phyloP scores from a whole-genome alignment of 371 early-diverging fungal genomes.

The Blakeslea trispora region DNA sequence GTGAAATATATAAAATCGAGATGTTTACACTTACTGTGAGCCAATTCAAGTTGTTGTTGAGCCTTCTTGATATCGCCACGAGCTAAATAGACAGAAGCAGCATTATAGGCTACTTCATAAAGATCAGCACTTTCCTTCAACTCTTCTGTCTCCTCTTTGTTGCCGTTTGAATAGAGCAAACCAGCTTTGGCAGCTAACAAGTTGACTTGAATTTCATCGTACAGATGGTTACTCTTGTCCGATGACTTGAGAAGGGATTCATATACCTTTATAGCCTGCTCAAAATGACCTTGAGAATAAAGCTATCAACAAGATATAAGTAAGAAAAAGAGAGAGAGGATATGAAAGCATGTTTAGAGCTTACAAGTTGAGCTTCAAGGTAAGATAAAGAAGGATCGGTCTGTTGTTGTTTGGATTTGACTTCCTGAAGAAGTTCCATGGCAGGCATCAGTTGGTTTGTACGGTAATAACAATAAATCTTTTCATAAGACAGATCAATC shows the following conservation, averaged over 20 bases:
- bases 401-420: slow-evolving; percentile 31
- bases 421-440: slow-evolving; percentile 46
- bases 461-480: slow-evolving; percentile 77
- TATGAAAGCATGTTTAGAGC: slow-evolving; percentile 12
- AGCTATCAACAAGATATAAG: slow-evolving; percentile 23
- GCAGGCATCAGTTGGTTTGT: slow-evolving; percentile 63
- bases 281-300: slow-evolving; percentile 49
- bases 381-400: slow-evolving; percentile 45
- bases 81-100: slow-evolving; percentile 65
- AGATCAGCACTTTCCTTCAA: slow-evolving; percentile 34
- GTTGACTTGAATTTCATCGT: slow-evolving; percentile 56
- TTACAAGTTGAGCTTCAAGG: slow-evolving; percentile 75
- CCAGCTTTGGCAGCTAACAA: slow-evolving; percentile 70
- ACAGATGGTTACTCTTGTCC: slow-evolving; percentile 34
- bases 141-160: slow-evolving; percentile 20
- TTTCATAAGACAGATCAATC: slow-evolving; percentile 59
- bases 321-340: neutral
- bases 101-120: slow-evolving; percentile 74
- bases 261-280: slow-evolving; percentile 48
- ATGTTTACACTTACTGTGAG: slow-evolving; percentile 51
- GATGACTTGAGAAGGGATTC: slow-evolving; percentile 45
- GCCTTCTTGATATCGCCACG: slow-evolving; percentile 57
- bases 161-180: slow-evolving; percentile 46
- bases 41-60: slow-evolving; percentile 53
- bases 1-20: neutral